Percentiles rank a stretch among this genome's conserved stretches.
These are phyloP conservation scores for Daedaleopsis sinensis DNA, from an alignment of 768 basidiomycete species.

Conservation along the genomic window DNA sequence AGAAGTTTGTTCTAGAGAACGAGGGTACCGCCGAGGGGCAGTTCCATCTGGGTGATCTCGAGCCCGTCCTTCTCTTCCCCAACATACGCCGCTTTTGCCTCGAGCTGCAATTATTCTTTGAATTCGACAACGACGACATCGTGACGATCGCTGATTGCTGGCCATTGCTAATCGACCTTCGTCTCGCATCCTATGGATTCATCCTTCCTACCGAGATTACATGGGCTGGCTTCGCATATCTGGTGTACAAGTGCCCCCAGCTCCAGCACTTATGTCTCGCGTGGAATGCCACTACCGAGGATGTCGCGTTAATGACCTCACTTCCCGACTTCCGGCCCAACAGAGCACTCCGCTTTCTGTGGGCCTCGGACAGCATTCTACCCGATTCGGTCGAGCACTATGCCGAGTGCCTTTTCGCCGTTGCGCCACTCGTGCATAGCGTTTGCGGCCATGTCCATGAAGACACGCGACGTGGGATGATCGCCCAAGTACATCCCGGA, in stretches of 20 bases:
- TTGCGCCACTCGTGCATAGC: background rate
- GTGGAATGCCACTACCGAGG: background rate
- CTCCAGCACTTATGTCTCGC: background rate
- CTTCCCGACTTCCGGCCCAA: background rate
- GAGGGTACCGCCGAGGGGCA: too few species aligned
- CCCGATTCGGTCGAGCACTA: background rate
- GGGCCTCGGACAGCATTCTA: background rate
- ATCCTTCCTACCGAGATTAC: background rate
- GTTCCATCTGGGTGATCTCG: too few species aligned
- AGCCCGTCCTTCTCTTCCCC: too few species aligned
- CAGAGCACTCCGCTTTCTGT: background rate
- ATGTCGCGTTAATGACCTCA: background rate
- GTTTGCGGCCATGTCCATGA: background rate
- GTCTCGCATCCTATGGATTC: background rate
- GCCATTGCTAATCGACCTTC: background rate
- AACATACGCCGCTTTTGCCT: too few species aligned
- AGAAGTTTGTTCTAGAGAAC: too few species aligned
- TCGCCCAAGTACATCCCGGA: background rate
- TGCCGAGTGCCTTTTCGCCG: background rate
- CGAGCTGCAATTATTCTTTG: too few species aligned
- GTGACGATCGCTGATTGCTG: background rate
- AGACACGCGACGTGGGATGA: background rate
- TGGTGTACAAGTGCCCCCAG: background rate
- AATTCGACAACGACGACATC: background rate
- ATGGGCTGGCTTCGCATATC: background rate